Evolutionary conservation across 441 rosid species (phyloP).

Genomic region (Eutrema salsugineum): DNA sequence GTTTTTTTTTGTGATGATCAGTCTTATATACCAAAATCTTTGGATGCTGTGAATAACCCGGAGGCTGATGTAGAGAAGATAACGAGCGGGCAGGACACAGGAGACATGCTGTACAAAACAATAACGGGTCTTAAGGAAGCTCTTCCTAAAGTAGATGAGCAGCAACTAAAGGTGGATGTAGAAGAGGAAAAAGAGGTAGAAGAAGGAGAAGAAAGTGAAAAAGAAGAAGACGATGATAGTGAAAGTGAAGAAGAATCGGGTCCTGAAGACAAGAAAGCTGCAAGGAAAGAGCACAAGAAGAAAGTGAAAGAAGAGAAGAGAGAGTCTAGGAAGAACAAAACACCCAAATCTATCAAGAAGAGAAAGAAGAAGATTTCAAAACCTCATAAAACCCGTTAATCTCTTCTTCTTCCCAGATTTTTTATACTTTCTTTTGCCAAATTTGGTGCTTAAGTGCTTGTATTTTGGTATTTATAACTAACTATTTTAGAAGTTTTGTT

Average conservation of each 20-base stretch:
- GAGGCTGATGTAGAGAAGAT: constrained; percentile 70
- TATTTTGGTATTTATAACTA: background rate
- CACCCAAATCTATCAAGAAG: constrained; percentile 87
- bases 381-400: constrained; percentile 64
- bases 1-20: constrained; percentile 17
- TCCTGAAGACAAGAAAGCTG: constrained; percentile 64
- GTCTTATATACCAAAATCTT: constrained; percentile 84
- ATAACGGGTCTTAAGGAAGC: constrained; percentile 80
- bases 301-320: constrained; percentile 91
- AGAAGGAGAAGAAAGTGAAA: constrained; percentile 38
- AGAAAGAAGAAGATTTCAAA: constrained; percentile 87
- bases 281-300: constrained; percentile 93
- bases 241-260: constrained; percentile 28
- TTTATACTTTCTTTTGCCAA: background rate
- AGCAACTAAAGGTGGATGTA: constrained; percentile 20
- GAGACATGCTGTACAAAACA: constrained; percentile 66
- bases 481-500: background rate
- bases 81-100: constrained; percentile 70
- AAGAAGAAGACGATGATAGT: constrained; percentile 30
- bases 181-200: constrained; percentile 34
- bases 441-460: too few relatives aligned
- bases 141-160: constrained; percentile 36
- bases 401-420: background rate
- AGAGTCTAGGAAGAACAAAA: constrained; percentile 75
- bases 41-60: constrained; percentile 68